Conservation (phyloP, 75 land plant genomes). For the Chamaecyparis obtusa region DNA sequence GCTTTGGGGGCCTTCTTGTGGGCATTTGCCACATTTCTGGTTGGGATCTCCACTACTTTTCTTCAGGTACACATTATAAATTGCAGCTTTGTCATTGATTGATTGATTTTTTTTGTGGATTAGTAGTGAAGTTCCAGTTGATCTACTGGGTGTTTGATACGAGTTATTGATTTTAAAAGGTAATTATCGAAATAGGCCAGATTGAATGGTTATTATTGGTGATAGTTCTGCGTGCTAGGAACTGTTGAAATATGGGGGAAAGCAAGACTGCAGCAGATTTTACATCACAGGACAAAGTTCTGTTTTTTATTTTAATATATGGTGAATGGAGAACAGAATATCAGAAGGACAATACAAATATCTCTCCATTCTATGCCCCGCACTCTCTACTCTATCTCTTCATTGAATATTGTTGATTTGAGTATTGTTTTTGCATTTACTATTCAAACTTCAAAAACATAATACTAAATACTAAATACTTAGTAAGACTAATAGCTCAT, state of each 20-base stretch:
- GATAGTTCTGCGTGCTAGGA: background rate
- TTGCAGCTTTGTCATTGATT: background rate
- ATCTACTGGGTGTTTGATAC: background rate
- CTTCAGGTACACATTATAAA: conserved; percentile 42
- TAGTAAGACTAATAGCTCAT: too few species aligned
- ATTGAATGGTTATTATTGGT: background rate
- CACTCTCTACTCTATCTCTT: too few species aligned
- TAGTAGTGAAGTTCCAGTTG: background rate
- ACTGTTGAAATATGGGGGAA: background rate
- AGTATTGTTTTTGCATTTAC: too few species aligned
- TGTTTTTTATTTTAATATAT: background rate
- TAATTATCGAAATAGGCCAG: background rate
- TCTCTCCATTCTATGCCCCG: too few species aligned
- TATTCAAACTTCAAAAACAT: too few species aligned
- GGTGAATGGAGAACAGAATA: background rate
- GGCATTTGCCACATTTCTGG: conserved; percentile 79
- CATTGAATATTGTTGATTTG: too few species aligned
- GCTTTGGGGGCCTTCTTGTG: conserved; percentile 83
- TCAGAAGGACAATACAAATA: background rate
- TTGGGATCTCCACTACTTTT: conserved; percentile 70
- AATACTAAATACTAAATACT: too few species aligned
- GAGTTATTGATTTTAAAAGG: background rate
- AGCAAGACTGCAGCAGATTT: background rate
- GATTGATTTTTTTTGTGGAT: background rate
- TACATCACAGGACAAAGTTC: background rate